Base-by-base conservation (phyloP, 805 yeast genomes). In the Kurtzmaniella fragi region DNA sequence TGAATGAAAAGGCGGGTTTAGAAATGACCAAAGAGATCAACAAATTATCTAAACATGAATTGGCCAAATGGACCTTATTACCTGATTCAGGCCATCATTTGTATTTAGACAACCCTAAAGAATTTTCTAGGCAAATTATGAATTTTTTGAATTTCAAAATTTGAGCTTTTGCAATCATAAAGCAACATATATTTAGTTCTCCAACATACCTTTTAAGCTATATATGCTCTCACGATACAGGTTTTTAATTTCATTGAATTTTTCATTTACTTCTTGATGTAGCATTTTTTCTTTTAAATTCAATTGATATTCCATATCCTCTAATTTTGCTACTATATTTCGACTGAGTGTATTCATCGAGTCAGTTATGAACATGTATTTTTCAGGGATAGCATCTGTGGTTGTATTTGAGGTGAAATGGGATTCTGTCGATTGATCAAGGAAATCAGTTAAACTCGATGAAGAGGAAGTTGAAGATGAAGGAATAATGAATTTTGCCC, bases 1-100 rank as follows among this genome's bases (percentile, higher is more conserved):
- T 81, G 86, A 75, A 76, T 44, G 74, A 68, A 39, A 70, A 66
- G 35, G 84, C 82, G 10, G 87, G 87, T 2, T 53, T 62, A 29
- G 61, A 70, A 29, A 62, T 56, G 38, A 69, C 64, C 12, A 52
- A 62, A 8, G 62, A 58, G 33, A 56, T 58, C 31, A 58, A 58
- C 41, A 28, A 48, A 13, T 43, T 61, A 28, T 44, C 62, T 0
- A 59, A 42, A 26, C 48, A 40, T 28, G 41, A 52, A 6, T 43
- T 56, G 26, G 67, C 76, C 1, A 28, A 44, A 9, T 73, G 59
- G 40, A 57, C 50, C 13, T 48, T 67, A 2, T 45, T 73, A 20
- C 53, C 62, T 6, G 54, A 62, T 30, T 75, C 80, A 5, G 80
- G 81, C 3, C 82, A 76, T 46, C 82, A 76, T 53, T 53, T 76